Evolutionary conservation across 2,329 filamentous ascomycete genomes (phyloP).

Genomic region (Claviceps sp.): DNA sequence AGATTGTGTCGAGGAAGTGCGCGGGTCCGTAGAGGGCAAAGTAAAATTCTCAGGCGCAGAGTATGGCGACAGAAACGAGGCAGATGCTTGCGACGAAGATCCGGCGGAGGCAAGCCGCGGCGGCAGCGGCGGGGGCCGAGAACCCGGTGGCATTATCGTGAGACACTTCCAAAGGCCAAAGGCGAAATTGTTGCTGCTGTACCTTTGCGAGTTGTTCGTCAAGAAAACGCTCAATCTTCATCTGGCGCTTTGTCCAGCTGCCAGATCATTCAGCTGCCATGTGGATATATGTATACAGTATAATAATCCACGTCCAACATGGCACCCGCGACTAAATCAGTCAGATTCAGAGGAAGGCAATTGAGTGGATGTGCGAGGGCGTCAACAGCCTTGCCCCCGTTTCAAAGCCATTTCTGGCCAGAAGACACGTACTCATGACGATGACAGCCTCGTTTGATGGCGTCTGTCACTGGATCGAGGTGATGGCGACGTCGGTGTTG

Average conservation of each 20-base stretch:
- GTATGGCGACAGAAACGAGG: neutral
- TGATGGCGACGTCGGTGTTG: neutral
- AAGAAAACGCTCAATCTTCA: neutral
- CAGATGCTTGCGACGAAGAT: neutral
- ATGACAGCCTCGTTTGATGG: too few relatives aligned
- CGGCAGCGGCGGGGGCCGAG: neutral
- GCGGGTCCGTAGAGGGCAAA: conserved; percentile 24
- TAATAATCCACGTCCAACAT: neutral
- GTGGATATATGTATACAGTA: neutral
- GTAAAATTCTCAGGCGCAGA: neutral
- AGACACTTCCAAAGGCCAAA: neutral
- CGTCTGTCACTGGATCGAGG: neutral
- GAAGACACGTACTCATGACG: neutral
- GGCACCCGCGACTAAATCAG: neutral
- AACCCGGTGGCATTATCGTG: neutral
- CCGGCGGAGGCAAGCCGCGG: neutral
- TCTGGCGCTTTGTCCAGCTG: neutral
- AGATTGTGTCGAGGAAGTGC: conserved; percentile 35
- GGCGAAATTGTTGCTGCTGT: neutral
- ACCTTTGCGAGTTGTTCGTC: neutral
- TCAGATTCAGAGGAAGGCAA: neutral
- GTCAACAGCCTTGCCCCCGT: neutral
- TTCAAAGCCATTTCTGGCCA: neutral
- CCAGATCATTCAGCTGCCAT: neutral
- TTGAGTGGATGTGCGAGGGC: neutral